Base-by-base conservation (phyloP, 306 rosid species). In the Corylus avellana region DNA sequence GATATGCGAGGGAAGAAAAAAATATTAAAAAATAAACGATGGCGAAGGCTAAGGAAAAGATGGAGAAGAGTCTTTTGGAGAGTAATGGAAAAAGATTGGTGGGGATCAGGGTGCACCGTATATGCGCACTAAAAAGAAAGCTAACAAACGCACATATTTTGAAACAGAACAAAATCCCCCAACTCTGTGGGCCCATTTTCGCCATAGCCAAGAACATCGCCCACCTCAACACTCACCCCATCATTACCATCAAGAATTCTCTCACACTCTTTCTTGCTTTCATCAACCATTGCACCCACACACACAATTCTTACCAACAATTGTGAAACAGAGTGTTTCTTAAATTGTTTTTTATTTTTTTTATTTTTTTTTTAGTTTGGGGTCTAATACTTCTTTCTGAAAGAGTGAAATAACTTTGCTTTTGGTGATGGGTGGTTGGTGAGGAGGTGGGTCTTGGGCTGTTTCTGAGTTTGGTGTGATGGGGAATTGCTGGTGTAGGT, bases 401-500 rank as follows among this genome's bases (percentile, higher is more conserved):
- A 63, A 29, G 70, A 25, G 70, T 75, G 47, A 61, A 4, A 46
- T 22, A 71, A 16, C 10, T 86, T 77, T 78, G 29, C 69, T 75
- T 79, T 6, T 77, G 75, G 83, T 85, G 87, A 88, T 84, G 91
- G 72, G 71, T 81, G 78, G 85, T 70, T 78, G 77, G 27, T 89
- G 72, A 89, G 74, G 82, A 79, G 56, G 74, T 10, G 74, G 76
- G 55, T 62, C 83, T 75, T 72, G 42, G 54, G 74, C 17, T 80
- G 48, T 46, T 64, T 83, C 80, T 84, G 77, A 72, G 58, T 81
- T 83, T 84, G 77, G 25, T 50, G 75, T 53, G 79, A 96, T 93
- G 99, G 99, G 99, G 18, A 96, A 96, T 79, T 96, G 98, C 85
- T 91, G 88, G 86, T 93, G 63, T 76, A 85, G 89, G 57, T 73